Evolutionary conservation across 2,329 filamentous ascomycete genomes (phyloP).

Genomic region (Stemphylium vesicarium): DNA sequence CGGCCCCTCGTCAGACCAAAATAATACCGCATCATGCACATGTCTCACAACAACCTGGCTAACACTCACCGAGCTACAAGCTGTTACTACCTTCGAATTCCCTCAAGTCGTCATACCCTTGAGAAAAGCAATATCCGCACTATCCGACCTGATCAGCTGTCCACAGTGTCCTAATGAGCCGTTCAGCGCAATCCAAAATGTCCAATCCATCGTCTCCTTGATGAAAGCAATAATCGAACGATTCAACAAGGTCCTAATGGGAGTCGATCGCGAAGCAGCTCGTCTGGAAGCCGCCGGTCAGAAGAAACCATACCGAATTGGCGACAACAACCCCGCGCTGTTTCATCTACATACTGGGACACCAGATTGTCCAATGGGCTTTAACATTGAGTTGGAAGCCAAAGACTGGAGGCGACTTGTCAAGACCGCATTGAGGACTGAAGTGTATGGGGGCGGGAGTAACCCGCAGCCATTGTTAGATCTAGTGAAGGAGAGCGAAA

Average conservation of each 20-base stretch:
- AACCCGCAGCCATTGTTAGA: conserved; percentile 40
- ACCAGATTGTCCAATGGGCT: conserved; percentile 52
- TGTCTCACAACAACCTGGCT: conserved; percentile 57
- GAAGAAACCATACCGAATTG: conserved; percentile 53
- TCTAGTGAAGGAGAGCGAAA: conserved; percentile 49
- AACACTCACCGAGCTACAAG: conserved; percentile 51
- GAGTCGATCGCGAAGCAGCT: conserved; percentile 51
- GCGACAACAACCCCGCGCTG: conserved; percentile 49
- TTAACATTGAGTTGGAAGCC: conserved; percentile 53
- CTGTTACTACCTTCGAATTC: conserved; percentile 49
- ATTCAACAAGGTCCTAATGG: conserved; percentile 49
- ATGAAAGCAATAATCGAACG: conserved; percentile 52
- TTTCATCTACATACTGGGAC: conserved; percentile 53
- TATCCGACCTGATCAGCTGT: conserved; percentile 51
- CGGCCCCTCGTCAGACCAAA: conserved; percentile 3
- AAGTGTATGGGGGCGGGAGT: conserved; percentile 49
- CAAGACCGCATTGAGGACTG: conserved; percentile 54
- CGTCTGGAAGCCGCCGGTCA: conserved; percentile 36
- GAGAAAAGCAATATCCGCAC: conserved; percentile 51
- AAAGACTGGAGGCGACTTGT: conserved; percentile 53
- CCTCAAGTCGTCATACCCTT: conserved; percentile 52
- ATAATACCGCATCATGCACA: conserved; percentile 42
- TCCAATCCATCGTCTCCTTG: conserved; percentile 51
- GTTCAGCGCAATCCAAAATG: conserved; percentile 55
- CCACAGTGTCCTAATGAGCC: conserved; percentile 50